These are phyloP conservation scores for Trichothecium roseum DNA, from an alignment of 2,329 filamentous ascomycete species.

Conservation along the genomic window DNA sequence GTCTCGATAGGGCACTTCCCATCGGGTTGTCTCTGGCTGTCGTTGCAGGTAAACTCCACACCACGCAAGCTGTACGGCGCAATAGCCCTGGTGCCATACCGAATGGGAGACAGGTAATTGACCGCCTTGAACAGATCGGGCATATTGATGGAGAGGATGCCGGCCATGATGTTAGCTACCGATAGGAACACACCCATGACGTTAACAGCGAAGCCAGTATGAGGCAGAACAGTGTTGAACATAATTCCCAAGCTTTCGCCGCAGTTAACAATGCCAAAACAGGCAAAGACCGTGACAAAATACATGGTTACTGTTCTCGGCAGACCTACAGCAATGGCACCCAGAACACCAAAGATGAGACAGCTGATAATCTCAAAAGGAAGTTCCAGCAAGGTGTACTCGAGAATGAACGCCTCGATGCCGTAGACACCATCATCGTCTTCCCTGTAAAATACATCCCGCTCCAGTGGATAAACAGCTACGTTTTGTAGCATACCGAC, in stretches of 20 bases:
- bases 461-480: constrained; percentile 60
- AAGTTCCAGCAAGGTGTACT: constrained; percentile 60
- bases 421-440: constrained; percentile 64
- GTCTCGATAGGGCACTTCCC: constrained; percentile 55
- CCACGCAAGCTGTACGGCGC: constrained; percentile 53
- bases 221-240: constrained; percentile 66
- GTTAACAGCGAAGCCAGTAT: constrained; percentile 69
- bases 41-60: constrained; percentile 53
- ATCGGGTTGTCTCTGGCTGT: constrained; percentile 44
- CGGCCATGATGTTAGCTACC: constrained; percentile 61
- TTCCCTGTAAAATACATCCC: constrained; percentile 69
- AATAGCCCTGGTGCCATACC: constrained; percentile 58
- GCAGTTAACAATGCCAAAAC: constrained; percentile 63
- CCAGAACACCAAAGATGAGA: constrained; percentile 55
- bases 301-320: constrained; percentile 53
- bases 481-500: constrained; percentile 74
- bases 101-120: constrained; percentile 63
- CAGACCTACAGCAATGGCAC: constrained; percentile 54
- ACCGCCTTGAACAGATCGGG: constrained; percentile 54
- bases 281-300: constrained; percentile 57
- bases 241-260: constrained; percentile 70
- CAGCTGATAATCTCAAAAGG: constrained; percentile 60
- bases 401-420: constrained; percentile 58
- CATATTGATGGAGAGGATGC: constrained; percentile 61
- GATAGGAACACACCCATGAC: constrained; percentile 60